phyloP scores from a whole-genome alignment of 2,329 filamentous ascomycete species.

The Sarocladium strictum region DNA sequence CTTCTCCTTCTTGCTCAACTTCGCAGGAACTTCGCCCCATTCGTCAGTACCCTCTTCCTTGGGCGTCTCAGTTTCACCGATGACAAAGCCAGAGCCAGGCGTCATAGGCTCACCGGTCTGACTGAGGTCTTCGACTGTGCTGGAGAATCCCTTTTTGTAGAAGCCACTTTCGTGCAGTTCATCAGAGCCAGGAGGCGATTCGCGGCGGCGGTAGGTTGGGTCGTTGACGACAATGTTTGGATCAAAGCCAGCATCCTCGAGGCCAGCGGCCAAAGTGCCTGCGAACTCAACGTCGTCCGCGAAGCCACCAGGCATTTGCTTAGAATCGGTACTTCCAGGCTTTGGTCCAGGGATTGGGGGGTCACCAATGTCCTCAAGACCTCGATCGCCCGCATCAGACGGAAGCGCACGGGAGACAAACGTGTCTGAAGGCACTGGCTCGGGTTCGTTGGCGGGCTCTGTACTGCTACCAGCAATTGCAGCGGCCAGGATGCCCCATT shows the following conservation, averaged over 20 bases:
- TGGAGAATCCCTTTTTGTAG: conserved; percentile 44
- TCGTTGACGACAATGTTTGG: conserved; percentile 65
- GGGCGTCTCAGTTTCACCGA: conserved; percentile 34
- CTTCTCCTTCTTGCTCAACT: conserved; percentile 42
- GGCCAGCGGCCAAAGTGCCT: conserved; percentile 61
- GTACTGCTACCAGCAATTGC: conserved; percentile 38
- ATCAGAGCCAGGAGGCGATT: conserved; percentile 57
- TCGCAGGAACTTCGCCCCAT: conserved; percentile 20
- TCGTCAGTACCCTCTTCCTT: conserved; percentile 23
- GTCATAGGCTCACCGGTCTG: conserved; percentile 2
- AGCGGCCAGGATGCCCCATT: conserved; percentile 48
- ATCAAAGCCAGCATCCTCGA: conserved; percentile 65
- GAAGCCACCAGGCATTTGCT: conserved; percentile 60
- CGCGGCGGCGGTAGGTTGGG: conserved; percentile 54
- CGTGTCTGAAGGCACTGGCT: conserved; percentile 15
- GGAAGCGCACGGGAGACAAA: background rate
- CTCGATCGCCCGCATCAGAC: conserved; percentile 10
- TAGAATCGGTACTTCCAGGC: conserved; percentile 37
- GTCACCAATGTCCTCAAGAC: conserved; percentile 33
- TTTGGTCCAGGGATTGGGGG: conserved; percentile 54
- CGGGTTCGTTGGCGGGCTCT: conserved; percentile 29
- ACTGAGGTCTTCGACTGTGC: conserved; percentile 28
- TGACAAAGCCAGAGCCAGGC: conserved; percentile 29
- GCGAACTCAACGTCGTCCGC: conserved; percentile 64
- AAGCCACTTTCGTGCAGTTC: conserved; percentile 32